Percentiles rank a stretch among this genome's conserved stretches.
These are phyloP conservation scores for Phlebiopsis flavidoalba DNA, from an alignment of 768 basidiomycete genomes.

Conservation along the genomic window DNA sequence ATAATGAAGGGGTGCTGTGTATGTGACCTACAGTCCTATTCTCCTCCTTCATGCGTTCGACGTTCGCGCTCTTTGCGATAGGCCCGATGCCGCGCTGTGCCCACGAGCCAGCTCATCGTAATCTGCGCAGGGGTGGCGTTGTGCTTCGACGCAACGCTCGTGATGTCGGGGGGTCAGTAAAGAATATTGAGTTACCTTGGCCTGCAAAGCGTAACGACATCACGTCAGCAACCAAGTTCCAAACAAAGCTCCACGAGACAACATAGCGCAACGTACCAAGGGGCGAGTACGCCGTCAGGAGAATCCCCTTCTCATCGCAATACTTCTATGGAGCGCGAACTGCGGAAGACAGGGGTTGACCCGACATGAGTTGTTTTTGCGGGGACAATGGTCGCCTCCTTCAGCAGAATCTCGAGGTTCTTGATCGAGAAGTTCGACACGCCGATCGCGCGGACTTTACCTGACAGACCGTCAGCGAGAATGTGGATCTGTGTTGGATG, in stretches of 20 bases:
- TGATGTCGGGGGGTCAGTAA: conserved; percentile 27
- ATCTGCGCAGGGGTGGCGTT: conserved; percentile 46
- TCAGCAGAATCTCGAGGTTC: conserved; percentile 32
- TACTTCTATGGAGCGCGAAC: conserved; percentile 47
- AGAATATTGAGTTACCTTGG: conserved; percentile 22
- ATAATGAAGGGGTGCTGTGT: background rate
- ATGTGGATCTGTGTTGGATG: background rate
- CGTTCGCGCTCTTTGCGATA: conserved; percentile 48
- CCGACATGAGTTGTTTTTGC: conserved; percentile 62
- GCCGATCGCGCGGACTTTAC: conserved; percentile 24
- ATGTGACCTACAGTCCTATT: conserved; percentile 53
- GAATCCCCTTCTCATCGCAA: conserved; percentile 52
- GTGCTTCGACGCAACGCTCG: conserved; percentile 26
- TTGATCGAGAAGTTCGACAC: conserved; percentile 39
- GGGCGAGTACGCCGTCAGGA: conserved; percentile 42
- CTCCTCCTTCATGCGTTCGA: conserved; percentile 39
- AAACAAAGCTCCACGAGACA: too few relatives aligned
- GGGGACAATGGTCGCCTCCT: conserved; percentile 49
- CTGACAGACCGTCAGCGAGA: background rate
- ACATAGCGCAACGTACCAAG: conserved; percentile 6
- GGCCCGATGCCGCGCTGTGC: conserved; percentile 48
- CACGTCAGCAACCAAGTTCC: too few relatives aligned
- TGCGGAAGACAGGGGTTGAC: conserved; percentile 70
- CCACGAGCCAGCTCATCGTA: conserved; percentile 51
- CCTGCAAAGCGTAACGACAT: background rate